Base-by-base conservation (phyloP, 352 stramenopile species). In the Phytopythium sindhum region DNA sequence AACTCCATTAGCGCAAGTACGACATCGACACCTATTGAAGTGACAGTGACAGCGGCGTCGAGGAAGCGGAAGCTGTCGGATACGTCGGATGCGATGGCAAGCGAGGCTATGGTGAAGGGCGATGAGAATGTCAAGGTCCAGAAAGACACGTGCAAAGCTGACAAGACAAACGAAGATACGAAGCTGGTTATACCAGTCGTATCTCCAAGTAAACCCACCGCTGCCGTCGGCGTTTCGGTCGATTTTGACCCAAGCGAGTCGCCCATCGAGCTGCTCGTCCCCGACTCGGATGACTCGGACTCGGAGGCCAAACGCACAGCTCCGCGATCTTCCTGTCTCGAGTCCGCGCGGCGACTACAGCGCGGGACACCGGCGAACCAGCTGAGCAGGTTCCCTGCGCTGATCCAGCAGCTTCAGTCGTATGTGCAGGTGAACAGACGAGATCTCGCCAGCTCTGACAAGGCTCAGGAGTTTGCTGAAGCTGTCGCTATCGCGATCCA, bases 321-420 rank as follows among this genome's bases (percentile, higher is more conserved):
- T 9, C 28, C 42, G 51, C 62, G 15, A 66, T 74, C 58, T 4
- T 57, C 47, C 24, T 76, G 64, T 50, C 42, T 73, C 23, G 50
- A 75, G 19, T 47, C 69, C 28, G 62, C 68, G 8, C 37, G 31
- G 11, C 51, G 47, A 26, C 66, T 81, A 14, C 42, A 66, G 33
- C 57, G 59, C 4, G 60, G 50, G 2, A 54, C 23, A 14, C 10
- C 17, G 44, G 48, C 12, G 19, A 48, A 24, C 9, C 74, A 75
- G 56, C 52, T 71, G 23, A 52, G 55, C n/a, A 44, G 66, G 42
- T 72, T 79, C 26, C 68, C 71, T 4, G 42, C 37, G 17, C 50
- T 68, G 33, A 65, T 74, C 45, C 37, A 68, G 29, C 66, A 72
- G 24, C 50, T 81, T 7, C 68, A 54, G 14, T 44, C 56, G 19